Evolutionary conservation across 1,139 yeast species (phyloP).

Genomic region (Hansenula lynferdii): DNA sequence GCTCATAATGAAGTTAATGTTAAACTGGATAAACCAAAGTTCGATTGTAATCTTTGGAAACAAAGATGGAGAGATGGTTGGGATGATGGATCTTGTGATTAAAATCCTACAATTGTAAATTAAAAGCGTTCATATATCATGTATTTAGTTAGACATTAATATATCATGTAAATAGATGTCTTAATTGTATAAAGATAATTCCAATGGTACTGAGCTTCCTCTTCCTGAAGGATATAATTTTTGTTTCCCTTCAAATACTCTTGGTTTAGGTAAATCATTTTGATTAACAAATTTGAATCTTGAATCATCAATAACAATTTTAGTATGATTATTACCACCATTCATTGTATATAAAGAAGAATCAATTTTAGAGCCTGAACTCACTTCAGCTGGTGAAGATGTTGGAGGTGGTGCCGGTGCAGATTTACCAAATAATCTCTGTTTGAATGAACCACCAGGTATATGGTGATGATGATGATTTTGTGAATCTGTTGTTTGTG

Average conservation of each 20-base stretch:
- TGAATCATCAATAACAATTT: constrained; percentile 60
- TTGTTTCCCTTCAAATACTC: constrained; percentile 62
- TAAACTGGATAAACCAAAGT: constrained; percentile 78
- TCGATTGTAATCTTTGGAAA: constrained; percentile 88
- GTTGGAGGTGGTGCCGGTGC: constrained; percentile 5
- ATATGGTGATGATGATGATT: constrained; percentile 2
- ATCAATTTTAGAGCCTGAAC: constrained; percentile 13
- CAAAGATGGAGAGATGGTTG: constrained; percentile 88
- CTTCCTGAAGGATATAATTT: constrained; percentile 94
- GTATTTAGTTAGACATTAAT: constrained; percentile 6
- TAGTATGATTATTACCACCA: constrained; percentile 23
- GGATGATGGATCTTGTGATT: constrained; percentile 32
- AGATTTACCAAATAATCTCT: constrained; percentile 13
- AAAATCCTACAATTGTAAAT: not conserved
- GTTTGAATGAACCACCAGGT: constrained; percentile 8
- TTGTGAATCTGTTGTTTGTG: constrained; percentile 7
- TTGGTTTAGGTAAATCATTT: constrained; percentile 74
- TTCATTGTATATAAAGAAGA: constrained; percentile 25
- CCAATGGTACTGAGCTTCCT: constrained; percentile 89
- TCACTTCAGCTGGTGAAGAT: not conserved
- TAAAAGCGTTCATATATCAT: constrained; percentile 4
- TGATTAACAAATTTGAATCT: constrained; percentile 70
- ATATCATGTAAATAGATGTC: constrained; percentile 2
- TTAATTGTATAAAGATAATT: constrained; percentile 41
- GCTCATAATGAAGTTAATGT: constrained; percentile 91